Percentiles rank a stretch among this genome's conserved stretches.
Conservation (phyloP, 2,329 filamentous ascomycete genomes). For the Fusarium udum region DNA sequence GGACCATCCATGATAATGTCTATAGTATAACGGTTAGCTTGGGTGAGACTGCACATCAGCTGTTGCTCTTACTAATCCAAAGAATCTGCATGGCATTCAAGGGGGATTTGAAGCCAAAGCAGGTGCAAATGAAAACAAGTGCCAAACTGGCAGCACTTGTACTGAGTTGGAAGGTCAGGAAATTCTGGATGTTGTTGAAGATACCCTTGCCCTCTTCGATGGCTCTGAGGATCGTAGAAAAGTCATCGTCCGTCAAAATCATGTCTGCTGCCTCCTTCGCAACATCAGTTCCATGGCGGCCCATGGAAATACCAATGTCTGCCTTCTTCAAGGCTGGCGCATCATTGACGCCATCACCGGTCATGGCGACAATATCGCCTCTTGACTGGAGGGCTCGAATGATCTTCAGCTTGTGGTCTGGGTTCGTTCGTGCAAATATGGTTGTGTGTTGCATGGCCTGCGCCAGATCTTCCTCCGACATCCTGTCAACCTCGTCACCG, state of each 20-base stretch:
- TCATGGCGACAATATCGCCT: conserved; percentile 98
- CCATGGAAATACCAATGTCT: conserved; percentile 98
- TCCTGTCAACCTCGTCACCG: conserved; percentile 91
- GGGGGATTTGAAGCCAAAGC: conserved; percentile 92
- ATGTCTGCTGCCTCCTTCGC: conserved; percentile 96
- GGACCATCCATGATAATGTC: conserved; percentile 99
- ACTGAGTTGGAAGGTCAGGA: conserved; percentile 97
- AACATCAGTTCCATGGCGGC: conserved; percentile 91
- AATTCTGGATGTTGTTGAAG: conserved; percentile 99
- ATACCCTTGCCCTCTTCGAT: conserved; percentile 99
- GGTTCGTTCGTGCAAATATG: conserved; percentile 95
- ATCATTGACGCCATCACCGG: conserved; percentile 97
- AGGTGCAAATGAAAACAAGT: conserved; percentile 90
- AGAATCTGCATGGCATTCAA: conserved; percentile 99
- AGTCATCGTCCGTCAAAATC: conserved; percentile 90
- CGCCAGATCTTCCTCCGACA: conserved; percentile 86
- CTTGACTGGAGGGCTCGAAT: conserved; percentile 89
- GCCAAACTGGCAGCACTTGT: conserved; percentile 94
- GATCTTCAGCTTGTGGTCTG: conserved; percentile 98
- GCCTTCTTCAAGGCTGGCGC: conserved; percentile 96
- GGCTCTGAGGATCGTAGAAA: conserved; percentile 89
- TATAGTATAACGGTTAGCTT: conserved; percentile 51
- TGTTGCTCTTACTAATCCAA: conserved; percentile 88
- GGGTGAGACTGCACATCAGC: not conserved
- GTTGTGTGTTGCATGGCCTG: conserved; percentile 88